Evolutionary conservation across 495 filamentous ascomycete species (phyloP), one percentile per base, ranked within the genome.

Genomic region (Penicillium dipodomyicola): DNA sequence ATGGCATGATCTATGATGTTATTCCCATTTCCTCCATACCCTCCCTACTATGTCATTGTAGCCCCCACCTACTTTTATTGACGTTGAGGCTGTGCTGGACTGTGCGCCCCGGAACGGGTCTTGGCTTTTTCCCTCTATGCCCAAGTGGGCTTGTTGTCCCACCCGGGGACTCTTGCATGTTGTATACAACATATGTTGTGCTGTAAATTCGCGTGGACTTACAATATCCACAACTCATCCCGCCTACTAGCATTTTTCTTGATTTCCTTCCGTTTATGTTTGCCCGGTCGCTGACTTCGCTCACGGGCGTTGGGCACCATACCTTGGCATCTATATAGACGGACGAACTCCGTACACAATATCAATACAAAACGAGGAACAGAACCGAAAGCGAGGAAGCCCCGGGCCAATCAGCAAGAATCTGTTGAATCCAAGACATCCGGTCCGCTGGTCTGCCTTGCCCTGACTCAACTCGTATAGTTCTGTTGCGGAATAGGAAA

Each of bases 71-170:
- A 4, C 44, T 11, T 32, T 9, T 14, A n/a, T 49, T 25, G n/a
- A 20, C n/a, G 10, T 22, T 39, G 52, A 39, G 52, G 52, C 52
- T 54, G 43, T 54, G 52, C 32, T 54, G 52, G 52, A 54, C 52
- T 37, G 52, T 54, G 52, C 52, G 52, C 52, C 52, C 30, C 52
- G 15, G 42, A 22, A 29, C 22, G 19, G 41, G 15, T 46, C 43
- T 54, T 54, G 43, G 43, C 52, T 47, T 27, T 25, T 4, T 32
- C 40, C 43, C 23, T 33, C 22, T 23, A 23, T 23, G 22, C 22
- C 22, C 22, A 23, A 23, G 22, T 23, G 30, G 42, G 41, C 43
- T 54, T 54, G 52, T 47, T 4, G n/a, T 30, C 15, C 44, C 43
- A 46, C 11, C 22, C 23, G 14, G 41, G 11, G 43, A 12, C 14